Evolutionary conservation across 2,329 filamentous ascomycete species (phyloP).

Genomic region (Ascochyta koolunga): DNA sequence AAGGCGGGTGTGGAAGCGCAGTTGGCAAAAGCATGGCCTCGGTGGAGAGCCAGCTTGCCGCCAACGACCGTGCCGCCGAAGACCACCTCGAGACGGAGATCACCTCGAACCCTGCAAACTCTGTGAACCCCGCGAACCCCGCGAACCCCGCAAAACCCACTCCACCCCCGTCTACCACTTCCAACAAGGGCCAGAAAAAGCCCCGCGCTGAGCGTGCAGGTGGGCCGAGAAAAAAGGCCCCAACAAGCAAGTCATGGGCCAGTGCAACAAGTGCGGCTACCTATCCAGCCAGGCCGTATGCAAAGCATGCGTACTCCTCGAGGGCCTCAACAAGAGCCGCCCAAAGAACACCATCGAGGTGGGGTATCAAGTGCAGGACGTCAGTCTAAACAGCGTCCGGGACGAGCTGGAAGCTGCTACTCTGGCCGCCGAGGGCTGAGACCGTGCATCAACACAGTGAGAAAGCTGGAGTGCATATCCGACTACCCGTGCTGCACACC

Average conservation of each 20-base stretch:
- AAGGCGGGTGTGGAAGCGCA: conserved; percentile 76
- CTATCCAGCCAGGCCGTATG: conserved; percentile 93
- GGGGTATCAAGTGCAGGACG: conserved; percentile 30
- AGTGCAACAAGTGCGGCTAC: conserved; percentile 88
- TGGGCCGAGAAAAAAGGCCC: conserved; percentile 27
- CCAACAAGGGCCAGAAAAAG: conserved; percentile 23
- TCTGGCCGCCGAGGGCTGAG: conserved; percentile 21
- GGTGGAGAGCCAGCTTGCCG: conserved; percentile 75
- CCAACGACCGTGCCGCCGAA: conserved; percentile 65
- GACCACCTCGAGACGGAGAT: conserved; percentile 71
- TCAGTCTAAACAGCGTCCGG: conserved; percentile 27
- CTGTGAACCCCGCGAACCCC: too few relatives aligned
- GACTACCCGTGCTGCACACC: too few relatives aligned
- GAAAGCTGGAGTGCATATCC: too few relatives aligned
- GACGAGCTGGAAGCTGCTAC: conserved; percentile 31
- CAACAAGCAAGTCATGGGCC: conserved; percentile 73
- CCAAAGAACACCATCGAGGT: conserved; percentile 50
- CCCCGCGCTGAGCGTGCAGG: conserved; percentile 22
- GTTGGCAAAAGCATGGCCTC: conserved; percentile 75
- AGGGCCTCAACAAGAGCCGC: conserved; percentile 81
- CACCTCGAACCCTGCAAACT: conserved; percentile 41
- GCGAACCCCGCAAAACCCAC: conserved; percentile 1
- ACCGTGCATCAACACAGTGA: too few relatives aligned
- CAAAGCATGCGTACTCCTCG: conserved; percentile 89
- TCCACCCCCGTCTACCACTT: neutral